These are phyloP conservation scores for Microcyclospora tardicrescens DNA, from an alignment of 2,329 filamentous ascomycete genomes.

Conservation along the genomic window DNA sequence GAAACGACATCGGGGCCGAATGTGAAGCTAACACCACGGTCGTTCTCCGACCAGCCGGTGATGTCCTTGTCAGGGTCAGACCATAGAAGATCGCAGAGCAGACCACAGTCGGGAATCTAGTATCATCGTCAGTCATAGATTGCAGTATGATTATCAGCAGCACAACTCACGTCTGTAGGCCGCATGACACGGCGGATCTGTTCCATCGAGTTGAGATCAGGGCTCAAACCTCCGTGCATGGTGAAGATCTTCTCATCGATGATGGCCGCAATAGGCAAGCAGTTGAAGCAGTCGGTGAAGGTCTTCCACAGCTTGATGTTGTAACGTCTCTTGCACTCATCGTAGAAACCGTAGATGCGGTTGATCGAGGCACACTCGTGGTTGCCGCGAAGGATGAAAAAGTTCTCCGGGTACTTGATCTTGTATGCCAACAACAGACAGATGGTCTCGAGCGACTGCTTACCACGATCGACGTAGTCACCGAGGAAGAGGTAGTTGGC, in stretches of 20 bases:
- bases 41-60: slow-evolving; percentile 97
- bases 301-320: slow-evolving; percentile 99
- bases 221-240: slow-evolving; percentile 96
- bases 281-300: slow-evolving; percentile 99
- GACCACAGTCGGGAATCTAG: slow-evolving; percentile 93
- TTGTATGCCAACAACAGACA: slow-evolving; percentile 95
- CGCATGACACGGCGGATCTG: slow-evolving; percentile 98
- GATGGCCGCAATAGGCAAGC: slow-evolving; percentile 92
- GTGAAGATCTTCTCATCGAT: slow-evolving; percentile 99
- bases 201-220: slow-evolving; percentile 98
- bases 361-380: slow-evolving; percentile 99
- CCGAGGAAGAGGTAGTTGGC: slow-evolving; percentile 99
- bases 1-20: slow-evolving; percentile 97
- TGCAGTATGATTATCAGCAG: slow-evolving; percentile 9
- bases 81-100: slow-evolving; percentile 95
- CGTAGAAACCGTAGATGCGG: slow-evolving; percentile 98
- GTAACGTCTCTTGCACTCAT: slow-evolving; percentile 97
- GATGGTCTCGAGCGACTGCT: slow-evolving; percentile 98
- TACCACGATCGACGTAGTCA: slow-evolving; percentile 97
- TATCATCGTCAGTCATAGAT: slow-evolving; percentile 5
- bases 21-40: slow-evolving; percentile 95
- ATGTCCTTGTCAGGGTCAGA: slow-evolving; percentile 99
- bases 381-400: slow-evolving; percentile 96
- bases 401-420: slow-evolving; percentile 99
- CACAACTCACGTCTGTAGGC: slow-evolving; percentile 78